Evolutionary conservation across 495 filamentous ascomycete genomes (phyloP).

Genomic region (Hypoxylon lienhwacheense): DNA sequence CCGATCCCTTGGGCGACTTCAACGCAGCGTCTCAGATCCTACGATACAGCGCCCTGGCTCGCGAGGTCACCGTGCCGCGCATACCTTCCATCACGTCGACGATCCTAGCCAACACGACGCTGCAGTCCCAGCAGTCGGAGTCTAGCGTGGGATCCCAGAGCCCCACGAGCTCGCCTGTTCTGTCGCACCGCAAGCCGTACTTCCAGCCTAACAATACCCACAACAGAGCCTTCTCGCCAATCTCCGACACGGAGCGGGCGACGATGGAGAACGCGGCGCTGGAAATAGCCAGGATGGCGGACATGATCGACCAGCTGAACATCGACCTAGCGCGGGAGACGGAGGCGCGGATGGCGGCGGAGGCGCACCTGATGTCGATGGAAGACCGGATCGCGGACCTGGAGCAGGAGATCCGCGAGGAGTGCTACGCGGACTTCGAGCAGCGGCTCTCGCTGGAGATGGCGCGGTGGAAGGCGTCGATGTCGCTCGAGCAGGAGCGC

Average conservation of each 20-base stretch:
- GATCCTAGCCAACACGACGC: slow-evolving; percentile 48
- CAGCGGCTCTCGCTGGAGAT: slow-evolving; percentile 70
- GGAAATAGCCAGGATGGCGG: slow-evolving; percentile 72
- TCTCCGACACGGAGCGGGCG: slow-evolving; percentile 58
- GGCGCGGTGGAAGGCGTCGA: slow-evolving; percentile 71
- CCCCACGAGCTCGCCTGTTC: slow-evolving; percentile 41
- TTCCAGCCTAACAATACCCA: slow-evolving; percentile 47
- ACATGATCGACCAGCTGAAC: slow-evolving; percentile 71
- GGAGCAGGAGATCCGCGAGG: slow-evolving; percentile 87
- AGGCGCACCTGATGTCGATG: slow-evolving; percentile 59
- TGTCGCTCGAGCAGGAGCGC: slow-evolving; percentile 71
- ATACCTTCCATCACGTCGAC: slow-evolving; percentile 70
- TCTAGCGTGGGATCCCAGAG: slow-evolving; percentile 39
- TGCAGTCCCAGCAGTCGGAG: slow-evolving; percentile 41
- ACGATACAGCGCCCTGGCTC: slow-evolving; percentile 89
- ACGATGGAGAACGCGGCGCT: slow-evolving; percentile 75
- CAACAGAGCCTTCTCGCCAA: slow-evolving; percentile 42
- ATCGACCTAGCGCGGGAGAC: slow-evolving; percentile 62
- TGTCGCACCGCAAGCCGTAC: slow-evolving; percentile 35
- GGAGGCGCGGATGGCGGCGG: slow-evolving; percentile 58
- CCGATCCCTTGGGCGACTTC: slow-evolving; percentile 90
- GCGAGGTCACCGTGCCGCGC: slow-evolving; percentile 90
- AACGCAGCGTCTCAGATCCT: slow-evolving; percentile 96
- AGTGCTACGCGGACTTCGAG: slow-evolving; percentile 86
- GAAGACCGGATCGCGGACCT: slow-evolving; percentile 71